A percentile compares a stretch with the other conserved stretches of the same genome.
phyloP scores from a whole-genome alignment of 192 early-diverging fungal species.

The Coemansia sp. region DNA sequence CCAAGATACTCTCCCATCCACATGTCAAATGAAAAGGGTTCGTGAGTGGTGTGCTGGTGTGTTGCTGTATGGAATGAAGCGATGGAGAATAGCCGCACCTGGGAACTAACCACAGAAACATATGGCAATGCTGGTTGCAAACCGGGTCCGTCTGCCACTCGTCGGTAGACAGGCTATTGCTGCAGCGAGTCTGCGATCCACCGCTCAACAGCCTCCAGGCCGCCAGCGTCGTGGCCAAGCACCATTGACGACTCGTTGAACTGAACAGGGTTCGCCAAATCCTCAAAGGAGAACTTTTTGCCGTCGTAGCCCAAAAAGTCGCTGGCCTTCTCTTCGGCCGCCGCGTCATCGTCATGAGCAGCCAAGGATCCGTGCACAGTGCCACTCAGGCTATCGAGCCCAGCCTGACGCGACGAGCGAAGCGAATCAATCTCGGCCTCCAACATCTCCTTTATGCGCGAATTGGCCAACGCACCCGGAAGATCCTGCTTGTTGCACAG shows the following conservation, averaged over 20 bases:
- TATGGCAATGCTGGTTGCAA: no score
- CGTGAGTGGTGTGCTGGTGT: no score
- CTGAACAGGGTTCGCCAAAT: constrained; percentile 63
- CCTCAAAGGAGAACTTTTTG: constrained; percentile 75
- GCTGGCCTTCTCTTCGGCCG: constrained; percentile 55
- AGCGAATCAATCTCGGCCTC: constrained; percentile 68
- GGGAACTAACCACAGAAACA: no score
- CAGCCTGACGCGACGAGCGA: constrained; percentile 21
- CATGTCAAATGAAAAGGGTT: no score
- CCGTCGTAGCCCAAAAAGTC: constrained; percentile 78
- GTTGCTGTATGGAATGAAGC: no score
- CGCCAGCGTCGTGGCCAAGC: constrained; percentile 45
- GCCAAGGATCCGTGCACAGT: no score
- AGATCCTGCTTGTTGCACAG: constrained; percentile 83
- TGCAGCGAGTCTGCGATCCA: constrained; percentile 54
- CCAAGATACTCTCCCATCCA: no score
- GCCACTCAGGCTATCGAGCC: constrained; percentile 18
- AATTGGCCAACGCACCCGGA: constrained; percentile 59
- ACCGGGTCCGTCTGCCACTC: no score
- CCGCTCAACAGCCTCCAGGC: constrained; percentile 53
- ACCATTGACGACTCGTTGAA: constrained; percentile 60
- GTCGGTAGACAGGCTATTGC: no score
- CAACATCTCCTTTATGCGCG: constrained; percentile 59
- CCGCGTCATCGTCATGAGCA: constrained; percentile 32
- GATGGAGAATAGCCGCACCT: no score